Evolutionary conservation across 257 asterid genomes (phyloP).

Genomic region (Solanum commersonii): DNA sequence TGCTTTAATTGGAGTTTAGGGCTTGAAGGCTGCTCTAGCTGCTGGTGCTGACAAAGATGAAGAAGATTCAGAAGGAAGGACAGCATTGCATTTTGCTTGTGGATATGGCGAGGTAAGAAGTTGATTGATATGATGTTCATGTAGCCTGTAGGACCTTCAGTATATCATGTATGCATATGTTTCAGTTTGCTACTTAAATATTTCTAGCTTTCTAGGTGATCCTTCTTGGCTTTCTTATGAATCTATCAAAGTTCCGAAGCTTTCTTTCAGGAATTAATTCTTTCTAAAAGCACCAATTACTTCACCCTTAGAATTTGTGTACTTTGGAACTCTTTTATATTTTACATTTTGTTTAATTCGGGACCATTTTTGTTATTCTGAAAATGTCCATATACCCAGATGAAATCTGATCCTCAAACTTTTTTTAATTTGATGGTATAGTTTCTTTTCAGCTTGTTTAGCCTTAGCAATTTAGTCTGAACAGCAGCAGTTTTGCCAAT

Average conservation of each 20-base stretch:
- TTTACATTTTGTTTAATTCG: not conserved
- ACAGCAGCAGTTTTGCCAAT: not conserved
- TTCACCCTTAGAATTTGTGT: not conserved
- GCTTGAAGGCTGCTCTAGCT: slow-evolving; percentile 71
- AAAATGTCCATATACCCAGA: not conserved
- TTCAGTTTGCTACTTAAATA: not conserved
- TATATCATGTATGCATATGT: not conserved
- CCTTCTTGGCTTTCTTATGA: not conserved
- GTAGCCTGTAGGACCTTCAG: not conserved
- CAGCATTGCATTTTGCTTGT: slow-evolving; percentile 98
- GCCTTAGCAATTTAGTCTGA: not conserved
- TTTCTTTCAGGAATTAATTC: not conserved
- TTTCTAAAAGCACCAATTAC: not conserved
- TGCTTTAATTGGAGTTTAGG: slow-evolving; percentile 29
- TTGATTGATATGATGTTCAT: not conserved
- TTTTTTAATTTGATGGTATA: not conserved
- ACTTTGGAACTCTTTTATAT: not conserved
- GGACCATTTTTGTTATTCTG: not conserved
- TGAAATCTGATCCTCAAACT: not conserved
- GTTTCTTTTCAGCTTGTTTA: not conserved
- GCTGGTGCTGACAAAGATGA: slow-evolving; percentile 93
- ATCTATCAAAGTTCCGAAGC: not conserved
- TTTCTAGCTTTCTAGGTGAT: not conserved
- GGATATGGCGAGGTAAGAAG: slow-evolving; percentile 92
- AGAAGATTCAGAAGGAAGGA: slow-evolving; percentile 98